These are phyloP conservation scores for Arthrocladium fulminans DNA, from an alignment of 2,329 filamentous ascomycete genomes.

Conservation along the genomic window DNA sequence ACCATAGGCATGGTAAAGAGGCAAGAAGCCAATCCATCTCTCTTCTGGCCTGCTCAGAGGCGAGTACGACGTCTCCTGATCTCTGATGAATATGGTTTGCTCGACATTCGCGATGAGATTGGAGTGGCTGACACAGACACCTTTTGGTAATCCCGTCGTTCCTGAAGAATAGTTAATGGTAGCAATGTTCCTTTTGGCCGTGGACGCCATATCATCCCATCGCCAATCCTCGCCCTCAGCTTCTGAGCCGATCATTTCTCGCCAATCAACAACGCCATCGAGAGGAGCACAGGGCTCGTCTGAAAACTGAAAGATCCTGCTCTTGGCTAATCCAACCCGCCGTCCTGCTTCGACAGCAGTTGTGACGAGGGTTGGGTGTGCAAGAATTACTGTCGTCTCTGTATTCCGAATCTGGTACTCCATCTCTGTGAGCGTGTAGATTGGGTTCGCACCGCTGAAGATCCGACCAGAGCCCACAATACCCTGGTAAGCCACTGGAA, in stretches of 20 bases:
- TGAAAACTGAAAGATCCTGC: slow-evolving; percentile 12
- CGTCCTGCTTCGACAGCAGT: slow-evolving; percentile 29
- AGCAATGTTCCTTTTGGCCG: slow-evolving; percentile 25
- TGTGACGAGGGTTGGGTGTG: slow-evolving; percentile 38
- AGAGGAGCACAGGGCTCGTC: slow-evolving; percentile 2
- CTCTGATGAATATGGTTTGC: slow-evolving; percentile 47
- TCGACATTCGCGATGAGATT: slow-evolving; percentile 43
- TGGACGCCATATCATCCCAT: background rate
- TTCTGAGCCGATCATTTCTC: background rate
- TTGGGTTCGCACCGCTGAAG: slow-evolving; percentile 47
- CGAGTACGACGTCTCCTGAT: slow-evolving; percentile 40
- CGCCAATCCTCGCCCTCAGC: background rate
- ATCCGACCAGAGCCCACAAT: slow-evolving; percentile 41
- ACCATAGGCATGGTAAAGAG: slow-evolving; percentile 36
- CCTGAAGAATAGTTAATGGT: slow-evolving; percentile 45
- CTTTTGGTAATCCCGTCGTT: slow-evolving; percentile 44
- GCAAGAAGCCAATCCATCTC: slow-evolving; percentile 38
- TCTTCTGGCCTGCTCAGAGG: slow-evolving; percentile 22
- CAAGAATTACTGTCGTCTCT: slow-evolving; percentile 39
- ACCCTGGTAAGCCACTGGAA: slow-evolving; percentile 33
- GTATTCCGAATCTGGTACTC: slow-evolving; percentile 45
- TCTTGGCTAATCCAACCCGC: slow-evolving; percentile 5
- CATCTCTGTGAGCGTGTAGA: slow-evolving; percentile 43
- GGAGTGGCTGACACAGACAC: slow-evolving; percentile 39
- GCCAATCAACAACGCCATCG: slow-evolving; percentile 16